Percentiles rank a stretch among this genome's conserved stretches.
Evolutionary conservation across 345 rosid genomes (phyloP).

Genomic region (Moricandia arvensis): DNA sequence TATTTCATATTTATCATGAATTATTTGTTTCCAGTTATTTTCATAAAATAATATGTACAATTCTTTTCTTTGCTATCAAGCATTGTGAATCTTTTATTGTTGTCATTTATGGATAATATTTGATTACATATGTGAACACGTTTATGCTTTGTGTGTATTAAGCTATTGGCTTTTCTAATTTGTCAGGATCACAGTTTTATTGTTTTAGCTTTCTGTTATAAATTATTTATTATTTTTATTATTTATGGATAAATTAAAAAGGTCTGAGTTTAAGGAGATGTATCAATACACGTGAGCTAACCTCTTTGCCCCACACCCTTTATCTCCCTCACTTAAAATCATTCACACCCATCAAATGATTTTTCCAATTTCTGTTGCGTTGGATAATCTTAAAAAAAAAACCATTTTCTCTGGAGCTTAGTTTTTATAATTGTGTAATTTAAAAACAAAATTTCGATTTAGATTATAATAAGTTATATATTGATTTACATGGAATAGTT

Average conservation of each 20-base stretch:
- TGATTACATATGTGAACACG: conserved; percentile 26
- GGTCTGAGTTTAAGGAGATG: conserved; percentile 46
- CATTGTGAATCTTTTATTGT: conserved; percentile 30
- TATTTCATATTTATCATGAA: background rate
- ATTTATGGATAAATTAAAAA: conserved; percentile 20
- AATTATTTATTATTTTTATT: background rate
- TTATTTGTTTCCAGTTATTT: background rate
- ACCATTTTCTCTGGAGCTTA: conserved; percentile 1
- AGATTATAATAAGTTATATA: background rate
- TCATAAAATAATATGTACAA: conserved; percentile 22
- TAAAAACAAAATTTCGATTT: background rate
- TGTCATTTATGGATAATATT: background rate
- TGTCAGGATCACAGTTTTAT: background rate
- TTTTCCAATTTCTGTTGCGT: background rate
- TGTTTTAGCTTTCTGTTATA: background rate
- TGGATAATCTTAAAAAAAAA: conserved; percentile 16
- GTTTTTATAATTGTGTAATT: background rate
- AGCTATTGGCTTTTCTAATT: conserved; percentile 1
- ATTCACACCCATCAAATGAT: conserved; percentile 45
- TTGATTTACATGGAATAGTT: background rate
- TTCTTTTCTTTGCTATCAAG: conserved; percentile 60
- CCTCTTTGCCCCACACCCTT: conserved; percentile 61
- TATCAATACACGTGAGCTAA: conserved; percentile 86
- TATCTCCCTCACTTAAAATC: conserved; percentile 46
- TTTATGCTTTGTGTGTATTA: conserved; percentile 10